Base-by-base conservation (phyloP, 1,284 basidiomycete genomes). In the Coniferiporia weirii region DNA sequence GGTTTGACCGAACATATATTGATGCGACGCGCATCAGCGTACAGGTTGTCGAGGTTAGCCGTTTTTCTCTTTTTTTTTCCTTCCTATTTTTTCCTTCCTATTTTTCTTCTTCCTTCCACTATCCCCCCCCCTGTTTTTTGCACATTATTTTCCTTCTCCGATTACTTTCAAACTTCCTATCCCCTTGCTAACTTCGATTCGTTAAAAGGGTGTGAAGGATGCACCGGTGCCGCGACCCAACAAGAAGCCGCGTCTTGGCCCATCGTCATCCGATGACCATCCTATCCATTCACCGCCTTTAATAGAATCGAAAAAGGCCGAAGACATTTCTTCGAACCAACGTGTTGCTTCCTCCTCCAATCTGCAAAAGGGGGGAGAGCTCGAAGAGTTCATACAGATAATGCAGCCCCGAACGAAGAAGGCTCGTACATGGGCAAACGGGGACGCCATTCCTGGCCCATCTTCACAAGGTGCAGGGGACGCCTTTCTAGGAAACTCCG, bases 1-100 rank as follows among this genome's bases (percentile, higher is more conserved):
- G 91, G 87, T 97, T 93, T 67, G 84, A 97, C 70, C 81, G 83
- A 36, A 93, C 89, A 0, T 98, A 87, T 71, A 76, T 93, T 53
- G 87, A 87, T 60, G 83, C 89, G 40, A 79, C 84, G 38, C 79
- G 88, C 65, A 85, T 98, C 61, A 83, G 75, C 59, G 91, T 97
- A 7, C 81, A 85, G 47, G 71, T 93, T 46, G 84, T 95, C 0
- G 88, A 94, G 74, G 88, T 91, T 69, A 68, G 82, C 73, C 50
- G 66, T 60, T 50, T 17, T 43, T 20, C 43, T 22, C 35, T 51
- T 49, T 20, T 50, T 32, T 10, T 54, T 35, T 19, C 9, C 20
- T 64, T 32, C 57, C 48, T 6, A 51, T 51, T 62, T 62, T 58
- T 54, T 51, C 56, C 57, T 19, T 59, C 17, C 35, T 13, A 52